Base-by-base conservation (phyloP, 371 early-diverging fungal species). In the Thermomucor indicae-seudaticae region DNA sequence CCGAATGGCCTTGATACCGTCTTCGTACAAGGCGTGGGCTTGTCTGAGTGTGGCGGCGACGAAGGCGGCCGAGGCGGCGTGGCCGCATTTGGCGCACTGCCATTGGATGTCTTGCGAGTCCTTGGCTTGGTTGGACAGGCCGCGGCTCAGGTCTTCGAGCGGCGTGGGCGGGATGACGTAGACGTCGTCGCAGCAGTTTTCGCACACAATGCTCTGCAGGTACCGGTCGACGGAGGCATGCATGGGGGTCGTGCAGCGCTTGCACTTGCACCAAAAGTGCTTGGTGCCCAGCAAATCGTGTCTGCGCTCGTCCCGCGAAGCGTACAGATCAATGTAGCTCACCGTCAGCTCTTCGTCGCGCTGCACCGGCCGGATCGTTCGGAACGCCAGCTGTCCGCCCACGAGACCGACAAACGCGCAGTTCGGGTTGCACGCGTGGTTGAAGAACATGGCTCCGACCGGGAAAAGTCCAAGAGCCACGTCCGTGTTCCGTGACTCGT, bases 251-350 rank as follows among this genome's bases (percentile, higher is more conserved):
- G 68, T 60, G 65, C 89, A 88, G 12, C 89, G 67, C 40, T 67
- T 68, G 62, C 89, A 88, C 62, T 85, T 80, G 65, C 89, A 88
- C 82, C 83, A 83, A 53, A 86, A 82, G 49, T 83, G 86, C 29
- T 81, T 81, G 16, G 79, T 60, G 11, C 61, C 46, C 47, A 81
- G 55, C 12, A 88, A 64, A 25, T 81, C 80, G 51, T 77, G 80
- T 23, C 84, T 80, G 25, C 89, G 75, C 55, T 84, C 81, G 53
- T 85, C 79, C 39, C 89, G 80, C 19, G 83, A 70, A 45, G 82
- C 83, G 60, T 74, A 86, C 10, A 87, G 60, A 51, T 88, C 87
- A 46, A 82, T 79, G 38, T 80, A 83, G 29, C 79, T 78, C 27
- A 88, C 77, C 3, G 78, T 75, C 12, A 86, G 59, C 25, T 81